Evolutionary conservation across 2,329 filamentous ascomycete species (phyloP).

Genomic region (Cordyceps farinosa): DNA sequence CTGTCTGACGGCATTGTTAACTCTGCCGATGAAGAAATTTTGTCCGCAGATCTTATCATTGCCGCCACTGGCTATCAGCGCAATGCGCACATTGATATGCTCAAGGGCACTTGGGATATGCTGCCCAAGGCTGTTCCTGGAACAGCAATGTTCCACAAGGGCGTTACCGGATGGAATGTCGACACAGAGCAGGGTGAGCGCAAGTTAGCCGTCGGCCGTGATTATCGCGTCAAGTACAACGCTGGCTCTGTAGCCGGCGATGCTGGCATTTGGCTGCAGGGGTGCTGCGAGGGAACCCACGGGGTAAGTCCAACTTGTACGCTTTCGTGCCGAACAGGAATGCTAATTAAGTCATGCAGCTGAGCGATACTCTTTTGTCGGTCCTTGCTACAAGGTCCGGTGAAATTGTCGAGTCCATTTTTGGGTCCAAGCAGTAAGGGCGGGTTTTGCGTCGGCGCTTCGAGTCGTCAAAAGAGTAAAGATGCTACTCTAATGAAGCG

Average conservation of each 20-base stretch:
- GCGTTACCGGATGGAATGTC: conserved; percentile 40
- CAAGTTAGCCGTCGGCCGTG: conserved; percentile 65
- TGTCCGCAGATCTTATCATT: conserved; percentile 78
- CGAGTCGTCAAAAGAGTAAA: not conserved
- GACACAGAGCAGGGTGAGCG: conserved; percentile 35
- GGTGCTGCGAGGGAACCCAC: conserved; percentile 89
- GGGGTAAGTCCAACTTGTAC: conserved; percentile 60
- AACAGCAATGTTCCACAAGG: conserved; percentile 31
- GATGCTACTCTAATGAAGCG: not conserved
- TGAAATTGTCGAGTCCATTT: conserved; percentile 74
- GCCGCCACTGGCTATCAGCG: conserved; percentile 84
- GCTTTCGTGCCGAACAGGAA: not conserved
- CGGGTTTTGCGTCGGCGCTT: not conserved
- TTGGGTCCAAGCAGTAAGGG: conserved; percentile 34
- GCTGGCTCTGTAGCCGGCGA: conserved; percentile 63
- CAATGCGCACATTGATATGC: conserved; percentile 73
- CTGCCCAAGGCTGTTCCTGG: conserved; percentile 51
- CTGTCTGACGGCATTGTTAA: conserved; percentile 37
- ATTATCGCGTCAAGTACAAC: conserved; percentile 75
- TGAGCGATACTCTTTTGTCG: conserved; percentile 79
- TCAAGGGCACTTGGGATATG: conserved; percentile 62
- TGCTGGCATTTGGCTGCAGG: conserved; percentile 87
- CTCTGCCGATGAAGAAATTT: conserved; percentile 47
- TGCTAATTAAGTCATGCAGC: conserved; percentile 35
- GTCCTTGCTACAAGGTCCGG: conserved; percentile 72